Evolutionary conservation across 2,329 filamentous ascomycete species (phyloP).

Genomic region (Esteya vermicola): DNA sequence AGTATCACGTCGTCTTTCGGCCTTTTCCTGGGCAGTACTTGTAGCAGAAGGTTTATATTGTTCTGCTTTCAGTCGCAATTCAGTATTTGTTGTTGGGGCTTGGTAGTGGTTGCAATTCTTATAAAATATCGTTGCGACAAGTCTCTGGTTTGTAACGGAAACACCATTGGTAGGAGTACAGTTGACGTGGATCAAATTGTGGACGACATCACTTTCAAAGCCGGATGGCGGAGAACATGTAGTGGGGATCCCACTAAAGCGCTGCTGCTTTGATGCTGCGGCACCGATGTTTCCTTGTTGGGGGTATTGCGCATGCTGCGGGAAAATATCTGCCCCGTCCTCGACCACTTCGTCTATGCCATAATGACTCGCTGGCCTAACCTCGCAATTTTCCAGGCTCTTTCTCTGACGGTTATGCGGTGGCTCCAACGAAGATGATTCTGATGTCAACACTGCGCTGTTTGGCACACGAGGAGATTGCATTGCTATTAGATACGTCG

Average conservation of each 20-base stretch:
- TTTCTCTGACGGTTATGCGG: constrained; percentile 47
- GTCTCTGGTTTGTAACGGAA: constrained; percentile 25
- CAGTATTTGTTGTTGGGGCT: constrained; percentile 3
- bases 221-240: constrained; percentile 43
- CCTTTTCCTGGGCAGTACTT: too few species aligned
- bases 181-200: constrained; percentile 48
- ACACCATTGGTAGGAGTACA: constrained; percentile 39
- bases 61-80: constrained; percentile 10
- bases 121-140: constrained; percentile 53
- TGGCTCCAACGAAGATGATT: constrained; percentile 27
- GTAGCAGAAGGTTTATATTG: too few species aligned
- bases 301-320: constrained; percentile 5
- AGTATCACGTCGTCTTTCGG: not conserved
- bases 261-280: constrained; percentile 17
- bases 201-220: constrained; percentile 46
- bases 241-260: constrained; percentile 47
- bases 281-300: not conserved
- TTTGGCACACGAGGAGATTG: too few species aligned
- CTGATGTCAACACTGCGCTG: too few species aligned
- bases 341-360: constrained; percentile 54
- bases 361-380: constrained; percentile 35
- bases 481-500: too few species aligned
- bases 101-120: constrained; percentile 23
- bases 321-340: constrained; percentile 25
- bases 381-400: constrained; percentile 12